phyloP scores from a whole-genome alignment of 495 filamentous ascomycete species.

The Xylaria nigripes region DNA sequence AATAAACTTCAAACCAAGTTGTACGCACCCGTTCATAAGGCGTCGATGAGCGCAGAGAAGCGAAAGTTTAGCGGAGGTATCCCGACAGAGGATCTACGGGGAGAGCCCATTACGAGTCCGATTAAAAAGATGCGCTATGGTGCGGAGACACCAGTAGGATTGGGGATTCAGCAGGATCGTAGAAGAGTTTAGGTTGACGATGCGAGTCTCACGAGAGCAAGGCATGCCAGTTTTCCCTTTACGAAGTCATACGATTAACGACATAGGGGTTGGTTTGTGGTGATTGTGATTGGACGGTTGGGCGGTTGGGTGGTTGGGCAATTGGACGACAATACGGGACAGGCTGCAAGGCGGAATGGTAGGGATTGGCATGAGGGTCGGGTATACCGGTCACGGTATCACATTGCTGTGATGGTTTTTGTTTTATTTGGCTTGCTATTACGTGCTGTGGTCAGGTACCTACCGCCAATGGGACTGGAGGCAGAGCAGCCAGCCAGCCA shows the following conservation, averaged over 20 bases:
- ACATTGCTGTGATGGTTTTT: background rate
- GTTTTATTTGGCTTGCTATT: no score
- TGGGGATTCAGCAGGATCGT: conserved; percentile 51
- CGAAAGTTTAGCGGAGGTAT: conserved; percentile 48
- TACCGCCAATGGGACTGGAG: no score
- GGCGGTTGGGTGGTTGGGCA: background rate
- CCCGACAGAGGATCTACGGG: conserved; percentile 25
- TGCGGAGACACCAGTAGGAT: conserved; percentile 44
- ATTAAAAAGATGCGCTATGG: conserved; percentile 54
- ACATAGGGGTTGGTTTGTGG: conserved; percentile 3
- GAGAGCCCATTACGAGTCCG: conserved; percentile 31
- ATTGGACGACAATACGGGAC: background rate
- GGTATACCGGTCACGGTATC: background rate
- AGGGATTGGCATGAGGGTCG: background rate
- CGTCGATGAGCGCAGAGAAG: conserved; percentile 42
- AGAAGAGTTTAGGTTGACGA: background rate
- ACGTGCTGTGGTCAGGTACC: no score
- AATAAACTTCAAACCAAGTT: conserved; percentile 56
- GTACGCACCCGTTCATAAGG: conserved; percentile 59
- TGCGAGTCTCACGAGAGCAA: background rate
- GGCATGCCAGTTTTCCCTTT: background rate
- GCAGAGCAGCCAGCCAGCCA: no score
- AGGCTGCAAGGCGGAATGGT: background rate
- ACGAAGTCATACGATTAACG: conserved; percentile 10
- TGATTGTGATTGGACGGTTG: background rate